Evolutionary conservation across 805 yeast species (phyloP), one percentile per base, ranked within the genome.

Genomic region (Teunomyces aglyptinius): DNA sequence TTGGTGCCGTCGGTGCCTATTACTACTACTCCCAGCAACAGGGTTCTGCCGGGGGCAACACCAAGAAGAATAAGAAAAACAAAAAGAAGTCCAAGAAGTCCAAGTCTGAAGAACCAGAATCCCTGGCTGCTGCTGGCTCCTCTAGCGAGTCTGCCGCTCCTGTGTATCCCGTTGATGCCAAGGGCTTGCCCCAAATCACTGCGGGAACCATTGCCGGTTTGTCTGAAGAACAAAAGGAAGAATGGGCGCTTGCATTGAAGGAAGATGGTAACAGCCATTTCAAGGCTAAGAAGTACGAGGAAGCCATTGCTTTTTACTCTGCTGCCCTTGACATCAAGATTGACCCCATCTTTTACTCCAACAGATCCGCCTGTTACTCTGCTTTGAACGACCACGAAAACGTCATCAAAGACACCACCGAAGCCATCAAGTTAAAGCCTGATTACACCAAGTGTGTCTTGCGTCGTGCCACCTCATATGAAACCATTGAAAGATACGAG

Each of bases 331-430:
- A 75, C 45, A 75, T 89, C 61, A 85, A 85, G 63, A 68, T 76
- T 55, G 97, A 94, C 67, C 90, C 97, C 4, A 86, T 91, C 29
- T 94, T 80, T 71, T 92, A 85, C 72, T 89, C 97, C 51, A 94
- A 94, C 76, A 83, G 97, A 70, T 90, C 98, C 24, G 99, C 99
- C 13, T 92, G 97, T 70, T 87, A 87, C 70, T 86, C 91, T 43
- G 89, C 95, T 6, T 73, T 88, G 55, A 80, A 83, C 53, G 81
- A 90, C 51, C 83, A 81, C 63, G 89, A 88, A 57, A 85, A 89
- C 64, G 96, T 91, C 40, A 78, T 94, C 52, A 87, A 82, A 56
- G 97, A 90, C 65, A 86, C 97, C 47, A 81, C 96, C 16, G 79
- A 77, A 50, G 99, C 98, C 24, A 77, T 94, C 59, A 78, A 82